Conservation (phyloP, 1,139 yeast genomes). For the Blastobotrys petasosporus region DNA sequence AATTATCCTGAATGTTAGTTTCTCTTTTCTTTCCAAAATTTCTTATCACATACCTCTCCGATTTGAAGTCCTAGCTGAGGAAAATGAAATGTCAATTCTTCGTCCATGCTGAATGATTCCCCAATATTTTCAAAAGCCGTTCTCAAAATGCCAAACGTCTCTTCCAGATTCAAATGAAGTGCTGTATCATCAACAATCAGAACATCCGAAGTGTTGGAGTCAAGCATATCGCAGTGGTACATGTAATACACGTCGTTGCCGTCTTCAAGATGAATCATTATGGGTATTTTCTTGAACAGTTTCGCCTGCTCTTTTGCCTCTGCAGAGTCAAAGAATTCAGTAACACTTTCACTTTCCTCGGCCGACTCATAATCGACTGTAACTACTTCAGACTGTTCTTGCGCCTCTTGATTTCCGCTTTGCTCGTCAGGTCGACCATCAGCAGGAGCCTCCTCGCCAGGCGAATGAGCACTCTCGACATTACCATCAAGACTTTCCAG, state of each 20-base stretch:
- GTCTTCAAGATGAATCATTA: slow-evolving; percentile 4
- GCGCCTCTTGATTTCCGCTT: neutral
- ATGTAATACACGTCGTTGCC: slow-evolving; percentile 6
- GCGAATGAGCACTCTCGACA: neutral
- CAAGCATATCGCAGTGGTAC: slow-evolving; percentile 4
- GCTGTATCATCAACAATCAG: slow-evolving; percentile 4
- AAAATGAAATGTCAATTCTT: slow-evolving; percentile 20
- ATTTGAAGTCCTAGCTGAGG: slow-evolving; percentile 20
- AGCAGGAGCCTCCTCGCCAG: slow-evolving; percentile 2
- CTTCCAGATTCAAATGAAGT: slow-evolving; percentile 3
- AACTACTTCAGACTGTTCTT: slow-evolving; percentile 6
- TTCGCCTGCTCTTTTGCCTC: slow-evolving; percentile 2
- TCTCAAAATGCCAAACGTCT: slow-evolving; percentile 19
- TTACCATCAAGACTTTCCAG: neutral
- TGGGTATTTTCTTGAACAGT: slow-evolving; percentile 4
- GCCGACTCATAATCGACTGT: slow-evolving; percentile 2
- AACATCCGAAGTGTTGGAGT: neutral
- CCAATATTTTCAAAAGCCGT: slow-evolving; percentile 15
- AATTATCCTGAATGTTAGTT: slow-evolving; percentile 21
- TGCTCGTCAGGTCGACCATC: neutral
- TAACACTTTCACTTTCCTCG: neutral
- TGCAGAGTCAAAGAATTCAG: neutral
- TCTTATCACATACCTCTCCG: slow-evolving; percentile 19
- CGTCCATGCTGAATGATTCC: slow-evolving; percentile 14
- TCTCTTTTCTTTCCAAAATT: neutral